phyloP scores from a whole-genome alignment of 2,329 filamentous ascomycete genomes.

The Botrytis fabae region DNA sequence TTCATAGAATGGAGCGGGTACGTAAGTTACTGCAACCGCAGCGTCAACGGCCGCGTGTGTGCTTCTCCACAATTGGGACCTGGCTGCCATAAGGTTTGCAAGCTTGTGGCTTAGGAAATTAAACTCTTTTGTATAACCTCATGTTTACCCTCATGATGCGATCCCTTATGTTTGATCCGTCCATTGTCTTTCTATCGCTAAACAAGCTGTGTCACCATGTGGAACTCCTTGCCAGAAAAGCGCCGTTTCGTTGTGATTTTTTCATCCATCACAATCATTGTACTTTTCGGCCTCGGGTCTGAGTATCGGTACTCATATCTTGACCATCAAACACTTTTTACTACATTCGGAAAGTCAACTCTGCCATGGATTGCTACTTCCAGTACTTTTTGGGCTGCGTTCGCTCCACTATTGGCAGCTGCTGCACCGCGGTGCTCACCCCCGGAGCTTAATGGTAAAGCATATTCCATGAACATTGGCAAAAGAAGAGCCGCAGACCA shows the following conservation, averaged over 20 bases:
- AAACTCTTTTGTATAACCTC: background rate
- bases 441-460: conserved; percentile 24
- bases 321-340: background rate
- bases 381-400: conserved; percentile 28
- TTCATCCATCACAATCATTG: background rate
- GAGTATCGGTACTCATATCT: conserved; percentile 12
- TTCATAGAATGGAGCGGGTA: background rate
- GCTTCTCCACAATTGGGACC: background rate
- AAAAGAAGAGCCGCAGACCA: conserved; percentile 3
- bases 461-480: background rate
- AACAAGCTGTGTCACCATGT: background rate
- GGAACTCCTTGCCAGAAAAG: background rate
- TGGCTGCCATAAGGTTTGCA: background rate
- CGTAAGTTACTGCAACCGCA: background rate
- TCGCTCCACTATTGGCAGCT: conserved; percentile 28
- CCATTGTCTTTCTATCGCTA: background rate
- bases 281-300: conserved; percentile 5
- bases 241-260: background rate
- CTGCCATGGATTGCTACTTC: conserved; percentile 10
- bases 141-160: background rate
- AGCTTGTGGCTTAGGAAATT: background rate
- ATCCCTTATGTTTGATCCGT: background rate
- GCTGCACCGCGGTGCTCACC: conserved; percentile 27
- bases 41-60: conserved; percentile 10
- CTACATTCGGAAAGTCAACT: background rate